These are phyloP conservation scores for Amanita rimosa DNA, from an alignment of 768 basidiomycete genomes.

Conservation along the genomic window DNA sequence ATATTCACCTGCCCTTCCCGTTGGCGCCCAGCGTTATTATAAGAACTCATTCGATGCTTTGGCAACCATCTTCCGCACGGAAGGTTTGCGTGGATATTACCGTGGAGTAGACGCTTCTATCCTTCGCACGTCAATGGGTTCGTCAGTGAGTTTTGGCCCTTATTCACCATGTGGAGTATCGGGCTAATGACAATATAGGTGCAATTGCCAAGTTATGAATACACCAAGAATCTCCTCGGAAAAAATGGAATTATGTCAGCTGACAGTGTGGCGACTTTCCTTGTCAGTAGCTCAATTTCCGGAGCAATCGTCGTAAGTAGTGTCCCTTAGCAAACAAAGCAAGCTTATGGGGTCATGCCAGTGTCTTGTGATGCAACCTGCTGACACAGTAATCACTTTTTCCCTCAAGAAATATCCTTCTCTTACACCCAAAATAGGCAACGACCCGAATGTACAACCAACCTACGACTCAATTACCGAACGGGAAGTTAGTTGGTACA, in stretches of 20 bases:
- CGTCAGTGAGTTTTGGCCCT: constrained; percentile 34
- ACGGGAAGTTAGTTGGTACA: constrained; percentile 62
- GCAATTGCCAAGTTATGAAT: constrained; percentile 93
- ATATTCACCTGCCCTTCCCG: constrained; percentile 88
- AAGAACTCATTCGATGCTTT: constrained; percentile 77
- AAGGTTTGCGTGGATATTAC: constrained; percentile 69
- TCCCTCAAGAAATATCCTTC: constrained; percentile 1
- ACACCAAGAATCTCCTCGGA: constrained; percentile 76
- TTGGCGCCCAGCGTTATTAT: constrained; percentile 92
- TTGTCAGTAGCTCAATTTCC: constrained; percentile 81
- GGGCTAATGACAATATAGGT: constrained; percentile 34
- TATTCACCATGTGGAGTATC: background rate
- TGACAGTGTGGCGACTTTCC: constrained; percentile 77
- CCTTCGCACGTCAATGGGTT: constrained; percentile 90
- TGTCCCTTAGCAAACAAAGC: background rate
- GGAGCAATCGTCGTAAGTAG: constrained; percentile 81
- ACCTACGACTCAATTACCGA: constrained; percentile 59
- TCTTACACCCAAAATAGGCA: constrained; percentile 32
- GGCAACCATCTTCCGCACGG: constrained; percentile 63
- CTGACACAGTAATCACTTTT: constrained; percentile 52
- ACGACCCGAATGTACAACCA: constrained; percentile 96
- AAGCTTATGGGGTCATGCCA: constrained; percentile 18
- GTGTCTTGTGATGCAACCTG: constrained; percentile 92
- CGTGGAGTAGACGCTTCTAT: constrained; percentile 93
- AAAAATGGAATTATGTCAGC: constrained; percentile 56